Evolutionary conservation across 1,284 basidiomycete genomes (phyloP).

Genomic region (Volvariella surrecta): DNA sequence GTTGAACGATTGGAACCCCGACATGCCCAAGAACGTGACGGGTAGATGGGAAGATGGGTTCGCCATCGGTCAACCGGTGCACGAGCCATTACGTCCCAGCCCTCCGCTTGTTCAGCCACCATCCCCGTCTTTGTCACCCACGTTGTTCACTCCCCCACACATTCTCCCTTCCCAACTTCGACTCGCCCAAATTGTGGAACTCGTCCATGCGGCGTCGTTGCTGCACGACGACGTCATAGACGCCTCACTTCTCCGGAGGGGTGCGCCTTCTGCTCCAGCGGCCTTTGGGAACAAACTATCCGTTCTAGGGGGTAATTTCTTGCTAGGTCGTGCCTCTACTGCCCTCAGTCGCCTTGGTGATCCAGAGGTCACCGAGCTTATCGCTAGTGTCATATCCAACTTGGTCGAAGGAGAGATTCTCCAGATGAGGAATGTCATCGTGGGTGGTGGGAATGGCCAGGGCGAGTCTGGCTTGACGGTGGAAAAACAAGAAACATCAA

Average conservation of each 20-base stretch:
- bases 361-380: conserved; percentile 87
- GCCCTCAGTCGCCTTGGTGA: conserved; percentile 83
- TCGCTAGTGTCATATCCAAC: conserved; percentile 88
- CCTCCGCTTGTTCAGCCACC: conserved; percentile 14
- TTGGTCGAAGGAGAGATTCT: conserved; percentile 97
- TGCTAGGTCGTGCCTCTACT: conserved; percentile 85
- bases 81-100: conserved; percentile 9
- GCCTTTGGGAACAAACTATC: conserved; percentile 92
- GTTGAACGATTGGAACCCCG: conserved; percentile 84
- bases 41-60: conserved; percentile 26
- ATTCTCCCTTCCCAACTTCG: conserved; percentile 84
- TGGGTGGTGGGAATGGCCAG: conserved; percentile 11
- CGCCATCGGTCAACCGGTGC: conserved; percentile 19
- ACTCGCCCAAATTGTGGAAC: conserved; percentile 94
- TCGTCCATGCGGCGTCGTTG: conserved; percentile 97
- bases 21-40: conserved; percentile 47
- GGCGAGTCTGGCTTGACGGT: conserved; percentile 1
- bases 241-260: conserved; percentile 74
- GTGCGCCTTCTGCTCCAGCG: conserved; percentile 77
- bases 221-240: conserved; percentile 98
- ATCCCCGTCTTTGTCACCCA: conserved; percentile 16
- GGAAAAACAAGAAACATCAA: conserved; percentile 16
- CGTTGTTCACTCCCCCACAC: conserved; percentile 14
- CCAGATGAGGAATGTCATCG: conserved; percentile 63
- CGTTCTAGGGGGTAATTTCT: conserved; percentile 93